phyloP scores from a whole-genome alignment of 2,329 filamentous ascomycete genomes.

The Colletotrichum karsti region DNA sequence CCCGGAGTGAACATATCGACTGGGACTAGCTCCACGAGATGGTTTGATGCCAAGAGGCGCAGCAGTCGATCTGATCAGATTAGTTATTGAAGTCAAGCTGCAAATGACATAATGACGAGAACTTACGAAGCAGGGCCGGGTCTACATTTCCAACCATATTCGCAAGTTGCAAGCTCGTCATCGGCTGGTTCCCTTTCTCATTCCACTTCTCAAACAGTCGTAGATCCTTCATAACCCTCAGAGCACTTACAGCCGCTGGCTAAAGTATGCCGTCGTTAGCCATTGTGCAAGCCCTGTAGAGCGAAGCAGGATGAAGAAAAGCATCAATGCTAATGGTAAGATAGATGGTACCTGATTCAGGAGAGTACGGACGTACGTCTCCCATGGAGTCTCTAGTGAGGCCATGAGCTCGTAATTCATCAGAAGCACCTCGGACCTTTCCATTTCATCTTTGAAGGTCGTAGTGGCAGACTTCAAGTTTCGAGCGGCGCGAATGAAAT shows the following conservation, averaged over 20 bases:
- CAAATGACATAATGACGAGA: fast-evolving
- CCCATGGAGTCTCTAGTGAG: constrained; percentile 3
- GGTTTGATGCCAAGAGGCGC: not conserved
- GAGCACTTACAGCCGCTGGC: not conserved
- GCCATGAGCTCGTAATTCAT: not conserved
- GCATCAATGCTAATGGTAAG: no score
- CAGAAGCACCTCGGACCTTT: not conserved
- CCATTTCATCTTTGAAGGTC: not conserved
- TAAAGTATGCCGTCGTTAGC: no score
- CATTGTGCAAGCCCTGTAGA: no score
- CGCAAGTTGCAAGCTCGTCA: constrained; percentile 10
- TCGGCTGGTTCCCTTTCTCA: not conserved
- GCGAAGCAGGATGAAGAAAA: no score
- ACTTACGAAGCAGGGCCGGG: constrained; percentile 6
- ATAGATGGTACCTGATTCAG: not conserved
- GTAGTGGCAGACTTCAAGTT: not conserved
- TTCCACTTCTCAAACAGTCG: not conserved
- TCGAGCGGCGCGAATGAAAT: not conserved
- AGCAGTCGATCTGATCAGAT: not conserved
- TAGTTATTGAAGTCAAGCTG: not conserved
- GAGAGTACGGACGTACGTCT: not conserved
- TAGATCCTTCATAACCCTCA: constrained; percentile 3
- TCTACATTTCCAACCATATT: not conserved
- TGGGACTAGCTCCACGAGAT: not conserved
- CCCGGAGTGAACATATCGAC: not conserved